Evolutionary conservation across 2,329 filamentous ascomycete genomes (phyloP).

Genomic region (Madurella mycetomatis): DNA sequence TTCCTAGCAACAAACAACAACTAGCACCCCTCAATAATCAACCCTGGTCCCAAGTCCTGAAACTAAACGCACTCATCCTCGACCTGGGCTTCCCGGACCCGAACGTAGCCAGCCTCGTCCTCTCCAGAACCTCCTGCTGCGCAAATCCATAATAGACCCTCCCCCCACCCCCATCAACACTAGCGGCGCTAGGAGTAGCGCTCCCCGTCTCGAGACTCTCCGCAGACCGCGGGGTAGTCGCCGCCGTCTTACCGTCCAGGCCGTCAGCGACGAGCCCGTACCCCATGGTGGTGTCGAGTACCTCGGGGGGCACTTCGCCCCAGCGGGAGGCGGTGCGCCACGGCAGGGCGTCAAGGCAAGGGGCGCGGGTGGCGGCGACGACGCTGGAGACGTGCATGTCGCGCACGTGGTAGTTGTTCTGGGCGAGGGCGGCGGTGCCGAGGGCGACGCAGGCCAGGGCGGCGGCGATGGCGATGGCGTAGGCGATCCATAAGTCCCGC

Average conservation of each 20-base stretch:
- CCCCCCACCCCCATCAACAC: constrained; percentile 5
- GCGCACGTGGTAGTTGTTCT: constrained; percentile 34
- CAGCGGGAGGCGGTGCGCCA: constrained; percentile 21
- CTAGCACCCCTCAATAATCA: too few relatives aligned
- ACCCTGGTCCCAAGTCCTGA: constrained; percentile 15
- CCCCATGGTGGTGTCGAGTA: constrained; percentile 23
- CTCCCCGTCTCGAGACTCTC: background rate
- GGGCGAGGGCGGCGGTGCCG: constrained; percentile 33
- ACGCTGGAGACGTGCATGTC: constrained; percentile 39
- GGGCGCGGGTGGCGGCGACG: constrained; percentile 39
- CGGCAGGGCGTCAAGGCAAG: constrained; percentile 35
- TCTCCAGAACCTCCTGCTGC: constrained; percentile 22
- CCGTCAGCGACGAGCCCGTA: constrained; percentile 24
- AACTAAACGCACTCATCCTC: constrained; percentile 14
- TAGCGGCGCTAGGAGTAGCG: background rate
- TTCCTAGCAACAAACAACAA: too few relatives aligned
- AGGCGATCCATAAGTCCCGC: constrained; percentile 33
- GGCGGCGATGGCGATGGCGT: constrained; percentile 25
- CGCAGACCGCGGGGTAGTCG: background rate
- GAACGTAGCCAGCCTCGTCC: constrained; percentile 14
- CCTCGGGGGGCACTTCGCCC: constrained; percentile 24
- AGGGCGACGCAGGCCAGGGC: constrained; percentile 28
- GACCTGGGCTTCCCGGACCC: constrained; percentile 11
- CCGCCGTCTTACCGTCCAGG: constrained; percentile 7
- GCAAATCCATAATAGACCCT: constrained; percentile 28